Evolutionary conservation across 106 monocot species (phyloP), one percentile per base, ranked within the genome.

Genomic region (Narthecium ossifragum): DNA sequence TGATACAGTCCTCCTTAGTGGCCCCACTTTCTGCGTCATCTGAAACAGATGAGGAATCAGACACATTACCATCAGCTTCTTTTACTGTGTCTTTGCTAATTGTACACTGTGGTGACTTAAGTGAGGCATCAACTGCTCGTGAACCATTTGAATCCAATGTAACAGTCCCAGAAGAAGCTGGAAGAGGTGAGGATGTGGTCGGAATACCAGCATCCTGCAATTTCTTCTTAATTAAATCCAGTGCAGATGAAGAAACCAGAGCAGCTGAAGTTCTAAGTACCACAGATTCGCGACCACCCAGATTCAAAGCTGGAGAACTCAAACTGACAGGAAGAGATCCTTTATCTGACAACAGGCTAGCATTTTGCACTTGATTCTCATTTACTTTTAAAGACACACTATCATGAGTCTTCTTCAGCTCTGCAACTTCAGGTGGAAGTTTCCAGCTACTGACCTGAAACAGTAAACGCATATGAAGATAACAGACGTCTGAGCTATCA

Each of bases 361-460:
- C 25, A 67, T 67, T 79, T 55, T 80, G 74, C 55, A 62, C 67
- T 52, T 63, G 49, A 54, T 22, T 62, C 26, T 61, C 53, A 73
- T 52, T 78, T 65, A 25, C 68, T 65, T 73, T 79, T 22, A 34
- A 20, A 21, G 74, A 33, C 56, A 61, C 70, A 45, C 29, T 45
- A 46, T 81, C 80, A 53, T 80, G 71, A 60, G 61, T 75, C 48
- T 86, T 83, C 65, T 33, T 75, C 28, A 81, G 32, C 55, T 96
- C 96, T 13, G 47, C 55, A 61, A 96, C 66, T 55, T 86, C 90
- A 14, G 70, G 26, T 59, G 96, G 96, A 26, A 90, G 55, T 70
- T 96, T 82, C 96, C 96, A 96, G 81, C 96, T 84, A 63, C 90
- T 96, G 59, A 96, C 73, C 96, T 96, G 79, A 72, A 77, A 23